Evolutionary conservation across 768 basidiomycete species (phyloP).

Genomic region (Russula compacta): DNA sequence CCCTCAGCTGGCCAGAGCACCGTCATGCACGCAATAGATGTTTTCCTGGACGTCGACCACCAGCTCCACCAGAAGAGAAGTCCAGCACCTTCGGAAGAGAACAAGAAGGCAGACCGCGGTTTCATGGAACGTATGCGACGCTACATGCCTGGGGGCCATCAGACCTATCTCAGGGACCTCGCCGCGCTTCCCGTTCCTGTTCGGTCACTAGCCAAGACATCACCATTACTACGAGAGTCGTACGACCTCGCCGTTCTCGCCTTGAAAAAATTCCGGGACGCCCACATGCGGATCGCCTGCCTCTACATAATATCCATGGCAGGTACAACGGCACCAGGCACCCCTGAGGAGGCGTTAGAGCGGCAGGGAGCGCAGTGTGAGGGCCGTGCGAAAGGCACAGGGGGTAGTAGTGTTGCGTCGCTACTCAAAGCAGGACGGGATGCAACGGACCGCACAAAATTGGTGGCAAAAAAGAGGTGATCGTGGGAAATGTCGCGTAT

Average conservation of each 20-base stretch:
- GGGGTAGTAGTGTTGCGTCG: conserved; percentile 74
- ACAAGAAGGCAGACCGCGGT: conserved; percentile 57
- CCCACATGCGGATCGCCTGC: conserved; percentile 83
- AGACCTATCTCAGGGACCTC: conserved; percentile 71
- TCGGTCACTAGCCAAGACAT: conserved; percentile 49
- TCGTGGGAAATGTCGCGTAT: neutral
- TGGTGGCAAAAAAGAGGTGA: conserved; percentile 36
- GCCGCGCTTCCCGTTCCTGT: conserved; percentile 48
- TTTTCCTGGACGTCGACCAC: conserved; percentile 87
- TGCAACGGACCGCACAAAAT: conserved; percentile 64
- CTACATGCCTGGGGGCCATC: conserved; percentile 93
- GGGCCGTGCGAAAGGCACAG: conserved; percentile 71
- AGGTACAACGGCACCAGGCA: conserved; percentile 47
- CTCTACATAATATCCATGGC: conserved; percentile 85
- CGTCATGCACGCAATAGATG: conserved; percentile 76
- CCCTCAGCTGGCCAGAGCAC: conserved; percentile 94
- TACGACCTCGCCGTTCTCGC: conserved; percentile 76
- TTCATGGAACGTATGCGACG: conserved; percentile 92
- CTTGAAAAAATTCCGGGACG: conserved; percentile 75
- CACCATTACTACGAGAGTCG: conserved; percentile 52
- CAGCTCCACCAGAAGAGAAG: conserved; percentile 62
- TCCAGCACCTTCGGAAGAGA: conserved; percentile 55
- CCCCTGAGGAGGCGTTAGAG: conserved; percentile 41
- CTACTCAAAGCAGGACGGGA: conserved; percentile 88
- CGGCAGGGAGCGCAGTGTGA: conserved; percentile 22